Evolutionary conservation across 805 yeast genomes (phyloP).

Genomic region (Candida namnaoensis): DNA sequence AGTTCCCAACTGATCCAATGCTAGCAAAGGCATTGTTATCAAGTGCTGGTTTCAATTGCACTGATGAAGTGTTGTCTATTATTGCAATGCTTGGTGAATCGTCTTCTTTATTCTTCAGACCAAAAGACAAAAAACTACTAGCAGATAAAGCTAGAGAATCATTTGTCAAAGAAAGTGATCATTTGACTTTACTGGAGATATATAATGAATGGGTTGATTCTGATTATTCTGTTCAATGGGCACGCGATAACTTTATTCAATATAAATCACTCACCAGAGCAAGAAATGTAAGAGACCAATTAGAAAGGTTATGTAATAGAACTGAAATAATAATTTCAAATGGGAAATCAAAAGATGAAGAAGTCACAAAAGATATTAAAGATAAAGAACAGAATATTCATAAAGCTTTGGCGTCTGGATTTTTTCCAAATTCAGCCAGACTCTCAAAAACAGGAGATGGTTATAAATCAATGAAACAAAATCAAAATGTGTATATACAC

Average conservation of each 20-base stretch:
- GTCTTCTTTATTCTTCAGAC: conserved; percentile 59
- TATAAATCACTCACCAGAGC: conserved; percentile 64
- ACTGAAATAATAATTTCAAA: conserved; percentile 33
- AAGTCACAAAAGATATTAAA: conserved; percentile 19
- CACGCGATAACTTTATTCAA: conserved; percentile 75
- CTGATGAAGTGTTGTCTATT: conserved; percentile 62
- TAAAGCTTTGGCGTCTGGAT: conserved; percentile 81
- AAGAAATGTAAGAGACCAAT: conserved; percentile 62
- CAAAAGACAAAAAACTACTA: conserved; percentile 53
- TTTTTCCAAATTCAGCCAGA: conserved; percentile 94
- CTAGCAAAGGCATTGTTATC: conserved; percentile 67
- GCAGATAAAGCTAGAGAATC: conserved; percentile 58
- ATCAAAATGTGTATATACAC: conserved; percentile 71
- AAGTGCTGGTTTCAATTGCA: conserved; percentile 52
- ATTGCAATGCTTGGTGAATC: conserved; percentile 81
- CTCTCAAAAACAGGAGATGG: conserved; percentile 70
- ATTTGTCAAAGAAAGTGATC: conserved; percentile 61
- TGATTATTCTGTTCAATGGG: conserved; percentile 72
- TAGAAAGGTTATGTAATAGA: conserved; percentile 49
- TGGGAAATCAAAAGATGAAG: conserved; percentile 21
- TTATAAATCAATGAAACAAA: conserved; percentile 54
- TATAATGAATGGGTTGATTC: conserved; percentile 70
- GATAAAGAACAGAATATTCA: conserved; percentile 68
- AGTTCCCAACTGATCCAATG: conserved; percentile 88
- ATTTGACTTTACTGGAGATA: conserved; percentile 62